phyloP scores from a whole-genome alignment of 2,329 filamentous ascomycete genomes.

The Fusarium sp. region DNA sequence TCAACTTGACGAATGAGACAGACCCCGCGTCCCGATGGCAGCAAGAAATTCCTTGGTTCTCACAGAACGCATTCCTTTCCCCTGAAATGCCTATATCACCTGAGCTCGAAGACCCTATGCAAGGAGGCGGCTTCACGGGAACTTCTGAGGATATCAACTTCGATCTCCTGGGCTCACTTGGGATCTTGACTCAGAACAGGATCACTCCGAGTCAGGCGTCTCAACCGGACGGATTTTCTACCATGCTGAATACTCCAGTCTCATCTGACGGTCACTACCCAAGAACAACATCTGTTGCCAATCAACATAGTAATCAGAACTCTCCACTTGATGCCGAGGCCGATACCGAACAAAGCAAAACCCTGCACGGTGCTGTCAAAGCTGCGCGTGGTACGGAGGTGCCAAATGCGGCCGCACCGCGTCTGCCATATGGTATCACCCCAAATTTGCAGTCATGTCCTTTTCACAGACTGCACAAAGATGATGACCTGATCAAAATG shows the following conservation, averaged over 20 bases:
- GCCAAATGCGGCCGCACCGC: too few species aligned
- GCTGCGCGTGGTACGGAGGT: background rate
- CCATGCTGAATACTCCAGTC: background rate
- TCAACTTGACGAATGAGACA: background rate
- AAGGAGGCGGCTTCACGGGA: background rate
- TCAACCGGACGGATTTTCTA: background rate
- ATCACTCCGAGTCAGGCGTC: background rate
- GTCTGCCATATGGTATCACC: background rate
- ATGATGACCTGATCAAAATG: background rate
- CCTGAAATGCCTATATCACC: background rate
- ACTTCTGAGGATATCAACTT: background rate
- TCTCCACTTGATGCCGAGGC: background rate
- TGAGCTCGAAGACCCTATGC: background rate
- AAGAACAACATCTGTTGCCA: background rate
- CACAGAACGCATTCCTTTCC: background rate
- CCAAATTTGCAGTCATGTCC: background rate
- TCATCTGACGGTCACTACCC: background rate
- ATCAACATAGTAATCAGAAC: background rate
- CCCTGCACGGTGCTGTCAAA: background rate
- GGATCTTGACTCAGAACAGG: background rate
- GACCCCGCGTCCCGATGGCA: background rate
- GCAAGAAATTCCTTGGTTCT: background rate
- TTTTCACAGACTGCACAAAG: background rate
- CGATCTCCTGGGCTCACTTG: background rate
- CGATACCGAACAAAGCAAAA: background rate